Base-by-base conservation (phyloP, 1,284 basidiomycete species). In the Pseudozyma sp. region DNA sequence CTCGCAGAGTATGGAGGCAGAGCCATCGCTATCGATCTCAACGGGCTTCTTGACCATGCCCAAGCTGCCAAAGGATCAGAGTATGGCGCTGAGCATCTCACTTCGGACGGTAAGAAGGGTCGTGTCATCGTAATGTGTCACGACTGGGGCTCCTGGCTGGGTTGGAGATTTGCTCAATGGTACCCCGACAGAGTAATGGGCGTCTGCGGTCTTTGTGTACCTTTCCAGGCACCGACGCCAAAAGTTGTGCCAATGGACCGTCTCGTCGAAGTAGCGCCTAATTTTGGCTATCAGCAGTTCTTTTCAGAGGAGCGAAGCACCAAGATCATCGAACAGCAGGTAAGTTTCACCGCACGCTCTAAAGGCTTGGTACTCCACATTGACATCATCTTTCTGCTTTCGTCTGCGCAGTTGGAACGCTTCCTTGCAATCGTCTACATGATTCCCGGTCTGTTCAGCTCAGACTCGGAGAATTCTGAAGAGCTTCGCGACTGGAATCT, bases 101-200 rank as follows among this genome's bases (percentile, higher is more conserved):
- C 67, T 1, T 59, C 66, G 12, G 62, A 69, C 14, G 75, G 77
- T 31, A 56, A 61, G 8, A 57, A 62, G 3, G 77, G 77, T 14
- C 64, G 68, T 3, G 71, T 81, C 42, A 70, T 79, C 38, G 76
- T 81, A 16, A 56, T 81, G 13, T 66, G 64, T 42, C 79, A 81
- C 48, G 79, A 81, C 57, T 81, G 79, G 79, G 79, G 79, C 36
- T 69, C 72, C 8, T 79, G 70, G 64, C 61, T 81, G 11, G 67
- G 71, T 3, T 81, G 79, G 79, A 67, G 68, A 21, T 70, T 77
- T 19, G 77, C 71, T 1, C 70, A 70, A 51, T 75, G 74, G 67
- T 64, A 70, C 34, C 75, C 77, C 3, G 51, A 77, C 38, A 43
- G 77, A 10, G 53, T 78, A 21, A 64, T 81, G 65, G 79, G 79